phyloP scores from a whole-genome alignment of 345 rosid genomes.

The Rhodomyrtus tomentosa region DNA sequence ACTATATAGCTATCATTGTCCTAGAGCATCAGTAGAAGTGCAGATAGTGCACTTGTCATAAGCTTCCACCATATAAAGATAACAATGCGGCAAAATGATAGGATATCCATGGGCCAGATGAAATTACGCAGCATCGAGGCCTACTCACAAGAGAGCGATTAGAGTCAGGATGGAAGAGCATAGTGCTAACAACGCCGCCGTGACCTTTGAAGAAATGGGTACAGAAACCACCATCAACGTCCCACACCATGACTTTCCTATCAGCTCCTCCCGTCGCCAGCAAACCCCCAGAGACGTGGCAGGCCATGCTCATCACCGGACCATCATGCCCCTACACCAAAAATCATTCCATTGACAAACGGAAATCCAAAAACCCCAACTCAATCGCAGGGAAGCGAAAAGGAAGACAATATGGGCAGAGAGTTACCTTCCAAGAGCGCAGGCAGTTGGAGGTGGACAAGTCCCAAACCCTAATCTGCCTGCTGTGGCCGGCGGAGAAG shows the following conservation, averaged over 20 bases:
- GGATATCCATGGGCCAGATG: background rate
- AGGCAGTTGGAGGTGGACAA: conserved; percentile 57
- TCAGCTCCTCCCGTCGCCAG: conserved; percentile 97
- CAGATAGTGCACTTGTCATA: background rate
- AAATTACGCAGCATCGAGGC: background rate
- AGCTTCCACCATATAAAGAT: background rate
- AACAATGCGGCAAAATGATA: background rate
- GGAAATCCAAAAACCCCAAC: background rate
- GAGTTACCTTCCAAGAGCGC: conserved; percentile 84
- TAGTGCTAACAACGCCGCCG: conserved; percentile 65
- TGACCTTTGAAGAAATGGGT: conserved; percentile 95
- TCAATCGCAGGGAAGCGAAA: background rate
- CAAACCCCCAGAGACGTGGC: conserved; percentile 91
- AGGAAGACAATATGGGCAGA: background rate
- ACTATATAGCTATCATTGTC: background rate
- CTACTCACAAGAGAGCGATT: conserved; percentile 56
- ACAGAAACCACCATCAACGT: conserved; percentile 95
- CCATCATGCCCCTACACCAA: conserved; percentile 78
- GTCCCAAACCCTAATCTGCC: conserved; percentile 91
- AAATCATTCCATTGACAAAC: background rate
- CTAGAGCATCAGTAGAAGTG: background rate
- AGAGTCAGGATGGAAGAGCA: conserved; percentile 73
- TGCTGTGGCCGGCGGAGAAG: conserved; percentile 86
- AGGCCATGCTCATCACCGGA: conserved; percentile 82
- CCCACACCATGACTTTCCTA: conserved; percentile 96